Evolutionary conservation across 2,329 filamentous ascomycete genomes (phyloP), one percentile per base, ranked within the genome.

Genomic region (Aspergillus sp.): DNA sequence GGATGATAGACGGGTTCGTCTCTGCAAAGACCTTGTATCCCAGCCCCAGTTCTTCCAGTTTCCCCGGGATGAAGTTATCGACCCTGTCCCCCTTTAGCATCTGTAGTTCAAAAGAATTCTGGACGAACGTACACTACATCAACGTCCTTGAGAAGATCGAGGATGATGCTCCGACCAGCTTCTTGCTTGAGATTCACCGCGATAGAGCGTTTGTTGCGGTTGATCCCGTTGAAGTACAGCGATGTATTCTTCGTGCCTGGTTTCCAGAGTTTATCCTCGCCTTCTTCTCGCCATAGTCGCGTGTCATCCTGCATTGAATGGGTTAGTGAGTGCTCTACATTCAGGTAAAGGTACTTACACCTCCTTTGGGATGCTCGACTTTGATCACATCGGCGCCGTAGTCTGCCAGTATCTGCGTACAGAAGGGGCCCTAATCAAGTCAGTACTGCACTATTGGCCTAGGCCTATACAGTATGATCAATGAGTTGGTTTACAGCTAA

Each of bases 31-130:
- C 60, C 6, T 76, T 68, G 48, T 78, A 80, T 4, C 76, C 76
- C 13, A 80, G 61, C 2, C 75, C 74, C 2, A 79, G 61, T 36
- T 72, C 62, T 5, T 78, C 75, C 59, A 76, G 69, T 20, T 72
- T 76, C 3, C 77, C 76, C 1, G 77, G 76, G 7, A 78, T 64
- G 48, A 78, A 78, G 49, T 80, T 79, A 52, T 80, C 78, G 5
- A 79, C 64, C 6, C 52, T 48, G 4, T 8, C 7, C 8, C 3
- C 1, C 1, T 6, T 47, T 26, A 53, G 15, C 3, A 11, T 30
- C 1, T 30, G 2, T 3, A 30, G 3, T 3, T 3, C 9, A 9
- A 4, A 3, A 30, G 3, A 9, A 3, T 9, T 30, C 26, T 30
- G 26, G 12, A 13, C 32, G 17, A 42, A 42, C 43, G 11, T 20